Percentiles rank a stretch among this genome's conserved stretches.
Conservation (phyloP, 179 eudicot species). For the Beta lomatogona region DNA sequence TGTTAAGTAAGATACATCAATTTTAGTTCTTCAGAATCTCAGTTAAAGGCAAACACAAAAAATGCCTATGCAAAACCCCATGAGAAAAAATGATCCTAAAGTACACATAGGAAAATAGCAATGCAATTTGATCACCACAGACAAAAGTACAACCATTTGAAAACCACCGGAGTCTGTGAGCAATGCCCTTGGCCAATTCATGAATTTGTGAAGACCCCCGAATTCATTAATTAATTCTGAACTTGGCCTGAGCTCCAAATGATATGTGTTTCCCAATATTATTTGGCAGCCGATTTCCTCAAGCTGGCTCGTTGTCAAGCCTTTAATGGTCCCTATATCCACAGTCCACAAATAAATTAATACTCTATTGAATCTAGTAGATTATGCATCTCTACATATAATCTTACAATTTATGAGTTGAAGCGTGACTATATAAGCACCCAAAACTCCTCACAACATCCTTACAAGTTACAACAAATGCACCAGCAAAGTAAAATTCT, state of each 20-base stretch:
- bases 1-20: neutral
- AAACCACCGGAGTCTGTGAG: constrained; percentile 97
- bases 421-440: too few species aligned
- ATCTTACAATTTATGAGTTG: neutral
- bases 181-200: constrained; percentile 93
- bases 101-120: neutral
- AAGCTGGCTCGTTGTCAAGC: constrained; percentile 76
- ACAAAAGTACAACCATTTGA: constrained; percentile 71
- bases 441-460: too few species aligned
- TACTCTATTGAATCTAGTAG: neutral
- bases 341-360: constrained; percentile 6
- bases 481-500: too few species aligned
- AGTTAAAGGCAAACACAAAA: neutral
- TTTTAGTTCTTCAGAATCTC: neutral
- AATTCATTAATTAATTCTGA: constrained; percentile 83
- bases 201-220: constrained; percentile 89
- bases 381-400: neutral
- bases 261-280: constrained; percentile 90
- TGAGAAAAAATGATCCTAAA: neutral
- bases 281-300: constrained; percentile 96
- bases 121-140: neutral
- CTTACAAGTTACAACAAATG: too few species aligned
- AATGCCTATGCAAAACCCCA: neutral
- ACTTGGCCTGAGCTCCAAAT: constrained; percentile 88
- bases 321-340: constrained; percentile 76